phyloP scores from a whole-genome alignment of 1,284 basidiomycete genomes.

The Malassezia japonica region DNA sequence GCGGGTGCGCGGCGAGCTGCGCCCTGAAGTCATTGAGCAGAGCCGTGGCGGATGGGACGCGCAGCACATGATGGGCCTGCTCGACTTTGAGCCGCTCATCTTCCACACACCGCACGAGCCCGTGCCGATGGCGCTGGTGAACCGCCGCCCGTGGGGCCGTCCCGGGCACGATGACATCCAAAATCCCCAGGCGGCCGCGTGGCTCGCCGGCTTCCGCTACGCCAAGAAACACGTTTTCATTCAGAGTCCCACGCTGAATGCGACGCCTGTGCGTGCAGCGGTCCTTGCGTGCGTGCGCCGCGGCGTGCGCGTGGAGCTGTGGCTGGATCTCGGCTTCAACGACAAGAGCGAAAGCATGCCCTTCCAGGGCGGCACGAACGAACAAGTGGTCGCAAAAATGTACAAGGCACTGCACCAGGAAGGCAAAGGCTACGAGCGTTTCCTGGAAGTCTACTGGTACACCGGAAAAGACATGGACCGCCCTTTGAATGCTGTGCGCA shows the following conservation, averaged over 20 bases:
- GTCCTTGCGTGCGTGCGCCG: conserved; percentile 58
- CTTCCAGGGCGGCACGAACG: conserved; percentile 70
- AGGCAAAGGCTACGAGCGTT: conserved; percentile 50
- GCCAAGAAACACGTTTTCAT: conserved; percentile 65
- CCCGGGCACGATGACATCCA: conserved; percentile 56
- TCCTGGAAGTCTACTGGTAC: conserved; percentile 60
- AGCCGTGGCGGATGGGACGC: conserved; percentile 12
- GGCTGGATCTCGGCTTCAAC: conserved; percentile 50
- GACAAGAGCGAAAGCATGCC: conserved; percentile 60
- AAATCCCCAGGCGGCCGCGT: conserved; percentile 65
- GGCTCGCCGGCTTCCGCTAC: conserved; percentile 63
- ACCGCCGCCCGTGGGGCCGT: conserved; percentile 60
- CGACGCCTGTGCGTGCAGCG: conserved; percentile 59
- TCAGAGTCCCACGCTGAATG: conserved; percentile 61
- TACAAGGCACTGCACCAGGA: conserved; percentile 50
- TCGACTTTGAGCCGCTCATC: conserved; percentile 39
- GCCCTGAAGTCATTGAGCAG: conserved; percentile 11
- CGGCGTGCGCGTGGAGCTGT: conserved; percentile 57
- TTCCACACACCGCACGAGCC: conserved; percentile 49
- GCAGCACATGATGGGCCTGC: conserved; percentile 26
- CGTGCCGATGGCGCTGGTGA: conserved; percentile 65
- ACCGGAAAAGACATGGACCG: conserved; percentile 61
- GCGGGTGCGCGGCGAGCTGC: conserved; percentile 42
- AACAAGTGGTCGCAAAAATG: conserved; percentile 62
- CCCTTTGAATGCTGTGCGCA: conserved; percentile 63